These are phyloP conservation scores for Inosperma sp. DNA, from an alignment of 768 basidiomycete species.

Conservation along the genomic window DNA sequence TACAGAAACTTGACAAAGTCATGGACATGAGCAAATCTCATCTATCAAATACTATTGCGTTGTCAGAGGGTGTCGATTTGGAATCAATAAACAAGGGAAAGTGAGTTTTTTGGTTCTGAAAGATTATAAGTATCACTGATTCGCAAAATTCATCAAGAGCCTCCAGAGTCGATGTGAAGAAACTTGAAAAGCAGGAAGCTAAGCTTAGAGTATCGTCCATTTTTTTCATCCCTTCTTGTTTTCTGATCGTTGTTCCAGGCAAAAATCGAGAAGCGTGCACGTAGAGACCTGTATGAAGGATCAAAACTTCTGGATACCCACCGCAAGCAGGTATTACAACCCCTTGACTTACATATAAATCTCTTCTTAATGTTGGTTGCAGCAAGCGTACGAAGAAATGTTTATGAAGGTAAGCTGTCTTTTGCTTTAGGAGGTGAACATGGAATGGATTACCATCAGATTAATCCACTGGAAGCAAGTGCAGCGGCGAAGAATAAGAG, in stretches of 20 bases:
- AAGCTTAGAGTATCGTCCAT: conserved; percentile 67
- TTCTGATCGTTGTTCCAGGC: conserved; percentile 44
- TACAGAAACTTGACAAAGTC: conserved; percentile 78
- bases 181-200: conserved; percentile 94
- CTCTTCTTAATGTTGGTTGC: conserved; percentile 10
- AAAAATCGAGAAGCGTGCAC: conserved; percentile 95
- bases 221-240: conserved; percentile 3
- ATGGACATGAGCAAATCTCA: conserved; percentile 84
- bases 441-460: conserved; percentile 36
- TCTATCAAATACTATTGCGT: conserved; percentile 74
- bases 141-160: conserved; percentile 44
- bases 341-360: background rate
- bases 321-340: conserved; percentile 68
- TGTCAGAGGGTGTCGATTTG: conserved; percentile 81
- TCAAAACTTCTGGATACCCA: conserved; percentile 92
- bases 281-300: conserved; percentile 89
- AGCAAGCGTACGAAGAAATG: conserved; percentile 99
- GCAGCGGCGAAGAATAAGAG: conserved; percentile 84
- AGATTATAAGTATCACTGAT: background rate
- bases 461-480: conserved; percentile 87
- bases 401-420: conserved; percentile 79
- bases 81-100: conserved; percentile 94
- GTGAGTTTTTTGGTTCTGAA: conserved; percentile 37
- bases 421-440: background rate
- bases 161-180: conserved; percentile 90